Conservation (phyloP, 495 filamentous ascomycete genomes). For the Bacidia gigantensis region DNA sequence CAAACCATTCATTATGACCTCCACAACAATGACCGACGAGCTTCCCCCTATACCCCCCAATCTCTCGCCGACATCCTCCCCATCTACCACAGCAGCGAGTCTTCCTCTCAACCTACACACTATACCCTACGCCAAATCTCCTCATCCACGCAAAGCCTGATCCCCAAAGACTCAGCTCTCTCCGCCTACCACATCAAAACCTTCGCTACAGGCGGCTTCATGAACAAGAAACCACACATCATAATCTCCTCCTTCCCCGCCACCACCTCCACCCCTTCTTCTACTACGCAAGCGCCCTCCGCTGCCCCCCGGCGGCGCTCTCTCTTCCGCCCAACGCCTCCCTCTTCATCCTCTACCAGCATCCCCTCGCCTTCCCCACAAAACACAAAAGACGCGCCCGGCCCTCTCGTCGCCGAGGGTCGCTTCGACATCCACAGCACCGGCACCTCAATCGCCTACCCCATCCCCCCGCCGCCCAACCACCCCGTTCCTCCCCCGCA, state of each 20-base stretch:
- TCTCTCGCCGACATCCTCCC: conserved; percentile 14
- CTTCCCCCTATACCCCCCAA: conserved; percentile 54
- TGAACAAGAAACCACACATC: conserved; percentile 14
- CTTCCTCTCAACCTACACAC: conserved; percentile 44
- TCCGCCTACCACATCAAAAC: conserved; percentile 28
- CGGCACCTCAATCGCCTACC: conserved; percentile 76
- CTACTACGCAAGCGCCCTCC: neutral
- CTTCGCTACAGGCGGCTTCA: conserved; percentile 26
- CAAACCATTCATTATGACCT: no score
- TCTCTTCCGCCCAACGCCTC: neutral
- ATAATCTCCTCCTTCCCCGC: conserved; percentile 6
- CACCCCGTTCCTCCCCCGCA: conserved; percentile 20
- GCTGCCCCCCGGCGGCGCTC: neutral
- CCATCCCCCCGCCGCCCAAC: conserved; percentile 31
- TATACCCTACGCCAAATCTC: conserved; percentile 55
- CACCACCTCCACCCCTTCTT: neutral
- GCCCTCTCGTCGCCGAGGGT: conserved; percentile 32
- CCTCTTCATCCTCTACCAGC: conserved; percentile 10
- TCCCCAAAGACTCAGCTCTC: conserved; percentile 30
- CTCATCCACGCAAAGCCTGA: conserved; percentile 47
- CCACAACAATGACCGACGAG: neutral
- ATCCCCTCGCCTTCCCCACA: neutral
- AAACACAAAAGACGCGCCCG: neutral
- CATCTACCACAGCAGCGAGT: conserved; percentile 8
- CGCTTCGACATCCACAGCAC: conserved; percentile 77